Percentiles rank a stretch among this genome's conserved stretches.
Conservation (phyloP, 1,284 basidiomycete genomes). For the Taiwanofungus camphoratus region DNA sequence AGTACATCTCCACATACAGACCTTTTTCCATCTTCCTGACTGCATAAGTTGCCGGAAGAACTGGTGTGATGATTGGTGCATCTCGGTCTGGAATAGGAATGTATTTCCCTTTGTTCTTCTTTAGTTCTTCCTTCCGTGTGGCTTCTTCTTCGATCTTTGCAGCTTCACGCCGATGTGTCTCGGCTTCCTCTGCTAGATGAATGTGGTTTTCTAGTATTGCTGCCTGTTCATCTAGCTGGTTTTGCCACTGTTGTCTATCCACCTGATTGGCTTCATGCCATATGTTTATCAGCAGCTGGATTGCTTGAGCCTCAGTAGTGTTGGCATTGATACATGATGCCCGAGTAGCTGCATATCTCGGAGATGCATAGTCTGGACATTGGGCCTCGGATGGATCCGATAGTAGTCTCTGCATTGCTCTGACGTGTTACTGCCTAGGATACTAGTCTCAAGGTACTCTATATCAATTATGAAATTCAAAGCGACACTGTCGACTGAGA, state of each 20-base stretch:
- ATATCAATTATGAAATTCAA: too few species aligned
- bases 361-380: neutral
- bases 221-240: neutral
- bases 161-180: neutral
- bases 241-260: neutral
- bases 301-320: neutral
- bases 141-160: neutral
- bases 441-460: too few species aligned
- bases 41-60: neutral
- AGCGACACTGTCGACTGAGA: too few species aligned
- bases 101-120: neutral
- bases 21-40: neutral
- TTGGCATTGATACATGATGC: neutral
- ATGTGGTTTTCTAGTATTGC: neutral
- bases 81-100: neutral
- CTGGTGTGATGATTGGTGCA: neutral
- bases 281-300: neutral
- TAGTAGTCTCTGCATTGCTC: neutral
- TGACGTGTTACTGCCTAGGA: too few species aligned
- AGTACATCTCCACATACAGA: constrained; percentile 4
- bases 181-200: neutral
- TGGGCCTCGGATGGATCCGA: neutral
- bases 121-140: neutral
- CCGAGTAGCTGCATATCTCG: neutral
- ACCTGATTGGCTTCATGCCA: neutral